These are phyloP conservation scores for Penicillium corylophilum DNA, from an alignment of 2,329 filamentous ascomycete genomes.

Conservation along the genomic window DNA sequence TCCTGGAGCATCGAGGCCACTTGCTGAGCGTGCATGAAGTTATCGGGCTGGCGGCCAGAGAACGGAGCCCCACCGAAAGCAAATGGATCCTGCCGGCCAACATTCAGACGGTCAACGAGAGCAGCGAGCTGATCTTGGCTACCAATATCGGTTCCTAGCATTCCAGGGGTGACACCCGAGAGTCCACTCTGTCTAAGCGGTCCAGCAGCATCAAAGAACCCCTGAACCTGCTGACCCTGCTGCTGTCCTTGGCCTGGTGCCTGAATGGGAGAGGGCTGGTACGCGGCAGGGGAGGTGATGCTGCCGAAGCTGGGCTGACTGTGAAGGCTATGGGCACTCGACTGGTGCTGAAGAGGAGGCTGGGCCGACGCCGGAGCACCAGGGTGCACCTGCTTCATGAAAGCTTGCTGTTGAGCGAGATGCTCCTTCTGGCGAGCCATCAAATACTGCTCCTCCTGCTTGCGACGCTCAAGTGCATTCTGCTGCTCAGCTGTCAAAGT, in stretches of 20 bases:
- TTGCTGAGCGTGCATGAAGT: constrained; percentile 54
- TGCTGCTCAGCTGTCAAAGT: constrained; percentile 97
- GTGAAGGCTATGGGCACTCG: constrained; percentile 91
- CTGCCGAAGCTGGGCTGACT: constrained; percentile 96
- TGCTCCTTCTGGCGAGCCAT: constrained; percentile 96
- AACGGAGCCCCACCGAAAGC: constrained; percentile 51
- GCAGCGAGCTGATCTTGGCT: constrained; percentile 70
- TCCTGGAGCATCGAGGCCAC: constrained; percentile 62
- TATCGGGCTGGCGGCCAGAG: constrained; percentile 46
- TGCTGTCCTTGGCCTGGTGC: constrained; percentile 58
- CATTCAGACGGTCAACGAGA: constrained; percentile 65
- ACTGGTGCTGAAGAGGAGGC: constrained; percentile 81
- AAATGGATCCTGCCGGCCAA: constrained; percentile 52
- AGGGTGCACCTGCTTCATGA: constrained; percentile 69
- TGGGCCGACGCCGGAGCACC: constrained; percentile 53
- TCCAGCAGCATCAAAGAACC: constrained; percentile 65
- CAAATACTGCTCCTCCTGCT: constrained; percentile 96
- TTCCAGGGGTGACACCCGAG: constrained; percentile 37
- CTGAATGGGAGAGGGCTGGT: constrained; percentile 60
- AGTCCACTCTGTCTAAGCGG: constrained; percentile 46
- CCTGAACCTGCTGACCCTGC: constrained; percentile 55
- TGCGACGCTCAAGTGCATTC: constrained; percentile 91
- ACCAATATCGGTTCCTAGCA: constrained; percentile 52
- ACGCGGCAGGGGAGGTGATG: constrained; percentile 80
- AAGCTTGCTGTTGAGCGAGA: constrained; percentile 80